Base-by-base conservation (phyloP, 306 rosid genomes). In the Arachis hypogaea region DNA sequence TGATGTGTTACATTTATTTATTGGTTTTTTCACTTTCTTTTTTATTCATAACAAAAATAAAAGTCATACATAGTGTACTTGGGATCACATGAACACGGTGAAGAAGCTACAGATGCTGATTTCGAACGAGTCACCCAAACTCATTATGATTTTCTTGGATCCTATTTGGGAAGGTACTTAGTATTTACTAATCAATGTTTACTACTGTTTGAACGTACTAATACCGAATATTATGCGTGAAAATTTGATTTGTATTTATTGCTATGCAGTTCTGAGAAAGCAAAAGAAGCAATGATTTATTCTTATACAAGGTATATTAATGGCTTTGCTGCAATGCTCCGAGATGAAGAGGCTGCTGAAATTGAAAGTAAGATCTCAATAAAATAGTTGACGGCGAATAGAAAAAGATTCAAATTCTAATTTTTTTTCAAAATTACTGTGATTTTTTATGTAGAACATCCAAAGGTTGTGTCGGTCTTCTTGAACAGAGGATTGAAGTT, bases 21-120 rank as follows among this genome's bases (percentile, higher is more conserved):
- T 7, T 69, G 49, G 51, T 59, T 71, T 6, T 56, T 43, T 18
- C 29, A 22, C 0, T 46, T 76, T 36, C 43, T 22, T 47, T 47
- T 18, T 45, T 7, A 11, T 28, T 62, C 28, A 3, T 30, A 11
- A 52, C 28, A 22, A 12, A 30, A 85, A 22, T 22, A 22, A 22
- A 22, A 89, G 96, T 58, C 90, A 3, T 89, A 92, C 67, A 50
- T 92, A 75, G 96, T 92, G 71, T 86, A 89, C 84, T 68, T 92
- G 70, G 97, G 97, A 73, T 86, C 93, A 0, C 97, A 89, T 70
- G 75, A 86, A 10, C 96, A 89, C 74, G 87, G 79, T n/a, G 82
- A 72, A 50, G 67, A 71, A 16, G 82, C 63, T 22, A 79, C 89
- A 16, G 75, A 74, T 10, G 83, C 80, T 38, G 88, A 84, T 67